Evolutionary conservation across 306 rosid species (phyloP), one percentile per base, ranked within the genome.

Genomic region (Ochetophila trinervis): DNA sequence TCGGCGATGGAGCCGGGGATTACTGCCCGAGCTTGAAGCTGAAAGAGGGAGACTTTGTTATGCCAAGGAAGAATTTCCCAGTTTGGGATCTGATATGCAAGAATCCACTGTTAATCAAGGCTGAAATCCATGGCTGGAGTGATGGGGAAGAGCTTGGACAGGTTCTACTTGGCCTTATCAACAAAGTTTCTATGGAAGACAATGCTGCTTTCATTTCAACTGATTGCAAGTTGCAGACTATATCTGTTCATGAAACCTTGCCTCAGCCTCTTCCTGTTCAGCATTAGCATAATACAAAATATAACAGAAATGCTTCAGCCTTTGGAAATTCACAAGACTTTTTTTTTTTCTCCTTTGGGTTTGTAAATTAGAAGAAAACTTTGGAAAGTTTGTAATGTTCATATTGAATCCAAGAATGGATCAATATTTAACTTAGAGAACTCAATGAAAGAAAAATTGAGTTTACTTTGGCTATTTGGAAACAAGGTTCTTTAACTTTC

Each of bases 61-160:
- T 87, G 93, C 93, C 93, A 67, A 87, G 89, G 72, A 87, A 73
- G 84, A 77, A 79, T 36, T 87, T 76, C 48, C 89, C 89, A 0
- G 55, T 79, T 3, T 87, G 89, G 93, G 85, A 84, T 5, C 80
- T 87, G 59, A 82, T 87, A 6, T 69, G 79, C 74, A 70, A 70
- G 72, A 79, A 79, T 52, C 80, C 87, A 66, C 22, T 5, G 22
- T 62, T 77, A 23, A 3, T 87, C 12, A 84, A 87, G 64, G 89
- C 87, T 63, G 77, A 82, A 72, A 82, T 84, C 53, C 82, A 84
- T 59, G 85, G 66, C 6, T 84, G 89, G 87, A 57, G 49, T 57
- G 85, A 84, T 44, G 89, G 87, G 35, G 76, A 77, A 77, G 89
- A 87, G 3, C 27, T 59, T 0, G 82, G 64, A 57, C 50, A 52